Conservation (phyloP, 805 yeast genomes). For the Kluyveromyces aestuarii region DNA sequence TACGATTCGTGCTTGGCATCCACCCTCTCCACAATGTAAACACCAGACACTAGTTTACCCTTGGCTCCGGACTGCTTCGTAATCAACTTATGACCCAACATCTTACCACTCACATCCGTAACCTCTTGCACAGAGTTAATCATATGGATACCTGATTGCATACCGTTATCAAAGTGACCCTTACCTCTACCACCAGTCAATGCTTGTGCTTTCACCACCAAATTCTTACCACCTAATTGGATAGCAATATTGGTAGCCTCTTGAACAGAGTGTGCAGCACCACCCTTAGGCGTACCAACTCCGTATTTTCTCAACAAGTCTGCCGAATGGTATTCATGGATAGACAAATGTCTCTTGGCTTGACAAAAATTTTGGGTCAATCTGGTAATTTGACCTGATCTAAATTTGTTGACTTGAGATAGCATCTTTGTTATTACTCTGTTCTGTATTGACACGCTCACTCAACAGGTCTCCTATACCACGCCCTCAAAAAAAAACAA, state of each 20-base stretch:
- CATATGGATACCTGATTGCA: conserved; percentile 93
- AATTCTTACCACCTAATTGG: conserved; percentile 51
- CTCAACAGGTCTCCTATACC: too few species aligned
- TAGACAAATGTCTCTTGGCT: conserved; percentile 61
- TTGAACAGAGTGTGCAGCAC: conserved; percentile 81
- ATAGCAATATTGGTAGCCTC: conserved; percentile 82
- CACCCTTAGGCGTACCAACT: conserved; percentile 85
- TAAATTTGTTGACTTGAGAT: conserved; percentile 1
- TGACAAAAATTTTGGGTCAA: neutral
- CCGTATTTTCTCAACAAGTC: conserved; percentile 74
- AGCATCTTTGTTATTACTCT: neutral
- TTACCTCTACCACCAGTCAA: conserved; percentile 99
- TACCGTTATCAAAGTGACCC: conserved; percentile 93
- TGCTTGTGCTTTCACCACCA: conserved; percentile 97
- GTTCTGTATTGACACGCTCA: neutral
- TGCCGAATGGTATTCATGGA: conserved; percentile 95
- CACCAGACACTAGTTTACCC: conserved; percentile 96
- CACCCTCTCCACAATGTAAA: conserved; percentile 90
- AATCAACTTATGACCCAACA: conserved; percentile 87
- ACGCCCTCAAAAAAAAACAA: too few species aligned
- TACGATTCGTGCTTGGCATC: conserved; percentile 93
- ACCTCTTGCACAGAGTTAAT: conserved; percentile 82
- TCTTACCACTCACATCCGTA: conserved; percentile 71
- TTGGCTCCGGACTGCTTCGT: conserved; percentile 98
- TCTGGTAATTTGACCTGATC: neutral